Conservation (phyloP, 2,329 filamentous ascomycete genomes). For the Arthroderma sp. region DNA sequence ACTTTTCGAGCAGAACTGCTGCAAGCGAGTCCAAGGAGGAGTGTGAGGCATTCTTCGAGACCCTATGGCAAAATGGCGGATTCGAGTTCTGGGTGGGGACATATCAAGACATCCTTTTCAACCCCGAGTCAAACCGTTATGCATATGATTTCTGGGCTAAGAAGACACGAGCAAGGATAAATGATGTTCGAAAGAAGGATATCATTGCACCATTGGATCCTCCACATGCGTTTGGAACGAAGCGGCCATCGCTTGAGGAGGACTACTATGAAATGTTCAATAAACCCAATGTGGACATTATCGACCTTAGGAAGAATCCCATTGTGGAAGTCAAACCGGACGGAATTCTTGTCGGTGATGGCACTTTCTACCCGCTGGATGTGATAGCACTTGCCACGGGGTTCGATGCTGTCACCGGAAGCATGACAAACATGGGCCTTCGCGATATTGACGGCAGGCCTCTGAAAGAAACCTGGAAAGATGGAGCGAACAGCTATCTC, state of each 20-base stretch:
- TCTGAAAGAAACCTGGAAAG: slow-evolving; percentile 27
- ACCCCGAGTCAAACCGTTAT: slow-evolving; percentile 39
- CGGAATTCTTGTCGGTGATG: slow-evolving; percentile 33
- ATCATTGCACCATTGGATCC: slow-evolving; percentile 43
- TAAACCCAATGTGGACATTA: slow-evolving; percentile 36
- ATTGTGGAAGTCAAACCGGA: slow-evolving; percentile 30
- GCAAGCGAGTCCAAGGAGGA: slow-evolving; percentile 41
- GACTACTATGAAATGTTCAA: slow-evolving; percentile 43
- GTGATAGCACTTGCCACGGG: slow-evolving; percentile 32
- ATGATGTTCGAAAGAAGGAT: slow-evolving; percentile 40
- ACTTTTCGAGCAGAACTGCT: slow-evolving; percentile 41
- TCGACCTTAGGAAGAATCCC: slow-evolving; percentile 34
- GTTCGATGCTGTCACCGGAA: slow-evolving; percentile 31
- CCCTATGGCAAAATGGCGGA: slow-evolving; percentile 41
- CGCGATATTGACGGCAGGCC: slow-evolving; percentile 19
- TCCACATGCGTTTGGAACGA: slow-evolving; percentile 45
- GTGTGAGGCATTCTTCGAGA: slow-evolving; percentile 39
- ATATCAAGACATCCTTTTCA: slow-evolving; percentile 42
- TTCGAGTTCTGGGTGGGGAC: slow-evolving; percentile 42
- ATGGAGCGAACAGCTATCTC: slow-evolving; percentile 30
- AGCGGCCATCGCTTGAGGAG: slow-evolving; percentile 40
- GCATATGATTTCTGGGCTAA: slow-evolving; percentile 46
- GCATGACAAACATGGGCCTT: slow-evolving; percentile 26
- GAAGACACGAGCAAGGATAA: slow-evolving; percentile 41
- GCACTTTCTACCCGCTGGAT: slow-evolving; percentile 28